Conservation (phyloP, 208 protist species). For the Crithidia acanthocephali region DNA sequence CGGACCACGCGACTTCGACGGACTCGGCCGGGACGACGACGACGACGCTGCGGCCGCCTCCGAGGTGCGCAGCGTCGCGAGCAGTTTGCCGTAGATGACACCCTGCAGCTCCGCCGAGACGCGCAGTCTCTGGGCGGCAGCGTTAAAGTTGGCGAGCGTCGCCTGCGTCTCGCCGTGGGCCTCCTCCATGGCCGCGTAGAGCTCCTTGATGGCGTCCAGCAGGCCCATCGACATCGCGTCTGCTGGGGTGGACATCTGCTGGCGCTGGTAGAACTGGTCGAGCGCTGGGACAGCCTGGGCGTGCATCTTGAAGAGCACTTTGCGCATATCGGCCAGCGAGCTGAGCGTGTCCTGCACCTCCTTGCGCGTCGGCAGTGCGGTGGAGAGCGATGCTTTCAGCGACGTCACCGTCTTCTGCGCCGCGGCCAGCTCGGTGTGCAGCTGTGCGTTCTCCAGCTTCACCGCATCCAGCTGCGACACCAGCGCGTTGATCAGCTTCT, state of each 20-base stretch:
- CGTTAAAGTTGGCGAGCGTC: slow-evolving; percentile 6
- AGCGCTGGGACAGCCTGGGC: slow-evolving; percentile 11
- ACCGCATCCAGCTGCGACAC: slow-evolving; percentile 15
- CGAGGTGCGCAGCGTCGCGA: slow-evolving; percentile 4
- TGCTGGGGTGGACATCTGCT: not conserved
- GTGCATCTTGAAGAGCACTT: slow-evolving; percentile 16
- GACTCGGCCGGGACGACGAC: too few species aligned
- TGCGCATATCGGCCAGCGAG: slow-evolving; percentile 17
- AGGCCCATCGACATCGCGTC: slow-evolving; percentile 19
- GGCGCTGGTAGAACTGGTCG: slow-evolving; percentile 2
- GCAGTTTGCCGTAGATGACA: slow-evolving; percentile 33
- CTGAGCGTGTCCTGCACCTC: slow-evolving; percentile 11
- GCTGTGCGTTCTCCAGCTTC: slow-evolving; percentile 1
- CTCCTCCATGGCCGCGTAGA: slow-evolving; percentile 31
- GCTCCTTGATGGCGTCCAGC: slow-evolving; percentile 17
- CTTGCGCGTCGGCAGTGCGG: not conserved
- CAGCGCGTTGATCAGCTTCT: slow-evolving; percentile 25
- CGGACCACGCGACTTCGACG: not conserved
- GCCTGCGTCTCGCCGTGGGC: slow-evolving; percentile 22
- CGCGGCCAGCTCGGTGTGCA: slow-evolving; percentile 15
- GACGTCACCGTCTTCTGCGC: not conserved
- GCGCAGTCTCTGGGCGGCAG: slow-evolving; percentile 10
- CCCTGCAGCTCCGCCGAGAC: slow-evolving; percentile 21
- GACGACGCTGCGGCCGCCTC: too few species aligned
- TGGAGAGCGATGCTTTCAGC: not conserved